phyloP scores from a whole-genome alignment of 257 asterid genomes.

The Solanum chiquidenum region DNA sequence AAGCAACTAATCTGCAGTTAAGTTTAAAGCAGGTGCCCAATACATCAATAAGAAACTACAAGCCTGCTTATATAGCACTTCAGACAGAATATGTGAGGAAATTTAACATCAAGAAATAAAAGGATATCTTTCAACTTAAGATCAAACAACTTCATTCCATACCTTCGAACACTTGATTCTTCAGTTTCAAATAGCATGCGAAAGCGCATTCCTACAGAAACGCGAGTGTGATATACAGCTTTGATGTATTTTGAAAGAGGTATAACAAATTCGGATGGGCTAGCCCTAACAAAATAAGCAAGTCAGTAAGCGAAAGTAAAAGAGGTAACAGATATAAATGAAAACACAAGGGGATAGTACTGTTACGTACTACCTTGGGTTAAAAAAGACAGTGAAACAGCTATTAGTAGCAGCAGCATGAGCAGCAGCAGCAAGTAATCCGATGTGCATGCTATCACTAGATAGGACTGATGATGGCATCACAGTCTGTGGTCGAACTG shows the following conservation, averaged over 20 bases:
- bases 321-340: background rate
- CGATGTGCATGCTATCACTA: slow-evolving; percentile 98
- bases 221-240: slow-evolving; percentile 90
- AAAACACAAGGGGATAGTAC: background rate
- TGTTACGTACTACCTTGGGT: slow-evolving; percentile 51
- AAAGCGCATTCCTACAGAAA: slow-evolving; percentile 96
- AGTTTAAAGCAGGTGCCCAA: background rate
- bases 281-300: slow-evolving; percentile 54
- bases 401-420: slow-evolving; percentile 98
- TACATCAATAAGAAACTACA: background rate
- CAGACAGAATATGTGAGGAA: background rate
- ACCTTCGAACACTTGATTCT: slow-evolving; percentile 99
- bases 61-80: background rate
- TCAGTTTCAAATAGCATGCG: slow-evolving; percentile 97
- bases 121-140: background rate
- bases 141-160: background rate
- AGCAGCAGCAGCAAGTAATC: slow-evolving; percentile 98
- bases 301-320: background rate
- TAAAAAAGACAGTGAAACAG: slow-evolving; percentile 87
- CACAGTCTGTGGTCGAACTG: slow-evolving; percentile 86
- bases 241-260: slow-evolving; percentile 81
- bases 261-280: slow-evolving; percentile 92
- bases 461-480: slow-evolving; percentile 98
- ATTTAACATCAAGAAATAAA: background rate
- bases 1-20: background rate